Conservation (phyloP, 306 rosid species). For the Boehmeria nivea region DNA sequence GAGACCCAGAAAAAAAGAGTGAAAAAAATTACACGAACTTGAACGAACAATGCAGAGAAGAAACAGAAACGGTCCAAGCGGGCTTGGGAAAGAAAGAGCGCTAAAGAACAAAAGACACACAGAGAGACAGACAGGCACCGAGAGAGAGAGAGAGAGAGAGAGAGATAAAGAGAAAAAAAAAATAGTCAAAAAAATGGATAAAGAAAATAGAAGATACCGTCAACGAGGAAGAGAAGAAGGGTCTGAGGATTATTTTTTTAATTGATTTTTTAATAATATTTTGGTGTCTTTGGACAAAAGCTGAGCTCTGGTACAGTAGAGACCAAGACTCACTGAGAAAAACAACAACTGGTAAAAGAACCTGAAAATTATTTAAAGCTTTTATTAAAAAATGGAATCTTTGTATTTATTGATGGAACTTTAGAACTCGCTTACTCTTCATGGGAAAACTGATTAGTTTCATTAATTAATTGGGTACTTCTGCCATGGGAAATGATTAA, state of each 20-base stretch:
- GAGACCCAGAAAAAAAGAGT: background rate
- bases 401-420: slow-evolving; percentile 4
- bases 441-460: background rate
- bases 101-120: background rate
- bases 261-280: no score
- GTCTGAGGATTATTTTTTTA: background rate
- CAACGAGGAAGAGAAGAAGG: slow-evolving; percentile 13
- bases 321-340: background rate
- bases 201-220: slow-evolving; percentile 14
- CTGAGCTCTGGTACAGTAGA: background rate
- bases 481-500: no score
- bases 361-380: slow-evolving; percentile 5
- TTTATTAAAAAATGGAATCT: slow-evolving; percentile 1
- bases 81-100: no score
- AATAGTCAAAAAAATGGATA: background rate
- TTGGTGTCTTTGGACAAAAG: background rate
- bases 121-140: background rate
- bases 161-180: background rate
- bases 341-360: background rate
- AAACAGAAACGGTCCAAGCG: background rate
- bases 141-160: background rate
- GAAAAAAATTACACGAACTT: slow-evolving; percentile 1
- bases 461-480: background rate
- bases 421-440: background rate
- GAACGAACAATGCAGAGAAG: background rate